phyloP scores from a whole-genome alignment of 2,329 filamentous ascomycete genomes.

The Cordyceps javanica region DNA sequence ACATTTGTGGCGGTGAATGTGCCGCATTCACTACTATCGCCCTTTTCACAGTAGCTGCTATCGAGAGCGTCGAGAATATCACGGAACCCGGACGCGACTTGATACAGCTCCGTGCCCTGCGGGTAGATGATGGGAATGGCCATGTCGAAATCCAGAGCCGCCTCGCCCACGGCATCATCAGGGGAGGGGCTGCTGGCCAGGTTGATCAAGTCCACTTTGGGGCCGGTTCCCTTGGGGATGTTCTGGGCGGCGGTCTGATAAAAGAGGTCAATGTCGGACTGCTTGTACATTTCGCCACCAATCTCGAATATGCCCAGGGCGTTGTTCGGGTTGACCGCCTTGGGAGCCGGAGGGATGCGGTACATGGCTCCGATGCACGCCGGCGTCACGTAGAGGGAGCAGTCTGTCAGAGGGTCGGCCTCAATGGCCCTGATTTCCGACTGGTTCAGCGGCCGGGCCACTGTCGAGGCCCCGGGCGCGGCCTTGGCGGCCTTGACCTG shows the following conservation, averaged over 20 bases:
- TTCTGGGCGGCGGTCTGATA: constrained; percentile 25
- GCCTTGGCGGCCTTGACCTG: background rate
- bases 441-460: background rate
- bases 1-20: background rate
- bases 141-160: constrained; percentile 43
- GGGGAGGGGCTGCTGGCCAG: constrained; percentile 14
- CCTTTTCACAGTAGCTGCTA: background rate
- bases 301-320: constrained; percentile 37
- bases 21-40: background rate
- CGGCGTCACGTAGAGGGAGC: constrained; percentile 48
- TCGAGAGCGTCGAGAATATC: background rate
- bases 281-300: constrained; percentile 32
- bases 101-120: constrained; percentile 37
- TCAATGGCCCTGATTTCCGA: background rate
- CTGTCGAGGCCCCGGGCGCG: background rate
- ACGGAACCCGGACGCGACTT: background rate
- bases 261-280: constrained; percentile 34
- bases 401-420: constrained; percentile 20
- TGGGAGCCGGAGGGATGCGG: constrained; percentile 24
- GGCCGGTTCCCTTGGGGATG: constrained; percentile 31
- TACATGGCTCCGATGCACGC: constrained; percentile 45
- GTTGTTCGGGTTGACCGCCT: constrained; percentile 23
- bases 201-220: constrained; percentile 26
- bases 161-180: constrained; percentile 23
- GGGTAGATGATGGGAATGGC: constrained; percentile 45